Base-by-base conservation (phyloP, 805 yeast species). In the Groenewaldozyma salmanticensis region DNA sequence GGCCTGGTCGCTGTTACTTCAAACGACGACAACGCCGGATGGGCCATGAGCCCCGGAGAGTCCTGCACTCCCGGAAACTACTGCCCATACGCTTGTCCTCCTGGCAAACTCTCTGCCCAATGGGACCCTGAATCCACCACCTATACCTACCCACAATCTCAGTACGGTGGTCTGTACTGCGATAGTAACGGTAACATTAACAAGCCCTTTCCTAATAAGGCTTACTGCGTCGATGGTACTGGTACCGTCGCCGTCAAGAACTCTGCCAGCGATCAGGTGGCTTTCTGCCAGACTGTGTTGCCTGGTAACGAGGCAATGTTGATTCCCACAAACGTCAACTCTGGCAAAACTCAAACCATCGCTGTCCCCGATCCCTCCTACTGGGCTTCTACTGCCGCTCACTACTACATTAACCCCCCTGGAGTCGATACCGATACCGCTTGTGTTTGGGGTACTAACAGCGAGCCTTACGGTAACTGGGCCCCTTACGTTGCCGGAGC, bases 241-340 rank as follows among this genome's bases (percentile, higher is more conserved):
- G 90, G 85, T 27, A 75, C 90, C 15, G 78, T 84, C n/a, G 82
- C 74, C 3, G 65, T 61, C 19, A 54, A 67, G 42, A 84, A 84
- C 66, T 52, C 59, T 7, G 77, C 81, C 15, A 68, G 68, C 33
- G 45, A 64, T 4, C 66, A 72, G 44, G 87, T 85, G 49, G 88
- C 95, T 5, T 77, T 86, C 62, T 86, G 96, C 61, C 95, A 87
- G 65, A 86, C 95, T 5, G 95, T 87, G 4, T 69, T 87, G 43
- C 96, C 96, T 19, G 96, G 96, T 51, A 83, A 85, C 61, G 95
- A 86, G 66, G 94, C 86, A 52, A 86, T 86, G 95, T 68, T 85
- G 58, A 85, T 87, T 50, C 96, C 96, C 45, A 85, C 94, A 18
- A 58, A 70, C 40, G 76, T 80, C 43, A 70, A 64, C n/a, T 62